Conservation (phyloP, 768 basidiomycete species). For the Hydnomerulius pinastri region DNA sequence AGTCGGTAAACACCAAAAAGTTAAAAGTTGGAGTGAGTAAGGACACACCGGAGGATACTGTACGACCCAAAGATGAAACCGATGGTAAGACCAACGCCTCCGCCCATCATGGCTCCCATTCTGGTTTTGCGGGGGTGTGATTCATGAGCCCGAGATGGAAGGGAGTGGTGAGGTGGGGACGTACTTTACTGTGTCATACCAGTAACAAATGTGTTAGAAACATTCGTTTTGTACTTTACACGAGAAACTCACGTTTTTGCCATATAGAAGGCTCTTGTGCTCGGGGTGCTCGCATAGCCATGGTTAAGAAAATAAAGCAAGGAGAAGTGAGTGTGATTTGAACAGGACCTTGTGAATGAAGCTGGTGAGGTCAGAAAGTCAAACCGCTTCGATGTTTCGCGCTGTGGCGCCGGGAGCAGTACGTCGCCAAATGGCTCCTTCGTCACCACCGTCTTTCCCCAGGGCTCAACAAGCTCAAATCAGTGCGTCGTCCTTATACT, state of each 20-base stretch:
- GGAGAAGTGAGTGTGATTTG: background rate
- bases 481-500: conserved; percentile 62
- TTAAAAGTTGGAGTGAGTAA: background rate
- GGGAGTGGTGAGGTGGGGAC: conserved; percentile 17
- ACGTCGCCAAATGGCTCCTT: conserved; percentile 19
- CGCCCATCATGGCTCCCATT: conserved; percentile 92
- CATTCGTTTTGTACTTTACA: background rate
- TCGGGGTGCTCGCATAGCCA: conserved; percentile 37
- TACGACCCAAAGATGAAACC: conserved; percentile 97
- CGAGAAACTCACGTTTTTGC: conserved; percentile 64
- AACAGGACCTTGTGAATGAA: background rate
- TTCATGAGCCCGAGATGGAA: conserved; percentile 9
- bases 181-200: conserved; percentile 59
- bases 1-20: conserved; percentile 2
- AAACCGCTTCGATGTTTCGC: background rate
- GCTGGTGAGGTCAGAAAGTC: conserved; percentile 4
- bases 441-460: conserved; percentile 61
- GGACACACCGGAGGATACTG: conserved; percentile 82
- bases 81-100: conserved; percentile 92
- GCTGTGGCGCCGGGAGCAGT: background rate
- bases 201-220: conserved; percentile 7
- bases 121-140: conserved; percentile 38
- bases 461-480: conserved; percentile 84
- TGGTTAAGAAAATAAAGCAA: conserved; percentile 9
- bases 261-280: conserved; percentile 63